Percentiles rank a stretch among this genome's conserved stretches.
Evolutionary conservation across 495 filamentous ascomycete genomes (phyloP).

Genomic region (Penicillium riverlandense): DNA sequence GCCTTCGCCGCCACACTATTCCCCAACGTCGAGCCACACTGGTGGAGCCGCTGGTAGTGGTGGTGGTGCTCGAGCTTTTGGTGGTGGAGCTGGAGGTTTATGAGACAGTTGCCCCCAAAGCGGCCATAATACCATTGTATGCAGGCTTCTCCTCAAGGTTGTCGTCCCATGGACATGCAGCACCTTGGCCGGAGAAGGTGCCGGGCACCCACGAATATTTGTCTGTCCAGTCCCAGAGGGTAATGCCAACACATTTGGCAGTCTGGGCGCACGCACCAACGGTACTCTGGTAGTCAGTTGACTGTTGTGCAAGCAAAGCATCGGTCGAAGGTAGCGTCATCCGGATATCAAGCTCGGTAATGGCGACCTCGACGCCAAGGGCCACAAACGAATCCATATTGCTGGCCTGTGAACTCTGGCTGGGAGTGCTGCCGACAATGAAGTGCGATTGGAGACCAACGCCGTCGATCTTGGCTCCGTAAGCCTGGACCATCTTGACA

Average conservation of each 20-base stretch:
- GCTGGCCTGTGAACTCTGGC: constrained; percentile 36
- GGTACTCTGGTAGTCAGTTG: constrained; percentile 47
- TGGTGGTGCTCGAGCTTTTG: constrained; percentile 16
- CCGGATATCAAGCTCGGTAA: constrained; percentile 58
- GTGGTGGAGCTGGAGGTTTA: constrained; percentile 16
- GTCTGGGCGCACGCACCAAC: constrained; percentile 53
- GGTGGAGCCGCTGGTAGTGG: constrained; percentile 17
- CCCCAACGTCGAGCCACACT: constrained; percentile 34
- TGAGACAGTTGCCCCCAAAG: constrained; percentile 15
- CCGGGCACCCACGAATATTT: constrained; percentile 54
- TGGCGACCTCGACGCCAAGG: constrained; percentile 52
- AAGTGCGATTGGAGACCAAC: constrained; percentile 61
- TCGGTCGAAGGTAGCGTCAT: constrained; percentile 38
- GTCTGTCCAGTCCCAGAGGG: constrained; percentile 60
- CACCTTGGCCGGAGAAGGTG: constrained; percentile 46
- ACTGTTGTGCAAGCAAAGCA: constrained; percentile 48
- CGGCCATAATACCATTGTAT: constrained; percentile 34
- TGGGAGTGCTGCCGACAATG: constrained; percentile 45
- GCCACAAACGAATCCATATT: constrained; percentile 42
- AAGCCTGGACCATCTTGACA: constrained; percentile 45
- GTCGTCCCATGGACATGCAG: constrained; percentile 45
- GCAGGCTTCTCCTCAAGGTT: constrained; percentile 52
- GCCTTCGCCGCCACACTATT: constrained; percentile 45
- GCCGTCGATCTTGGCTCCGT: constrained; percentile 53
- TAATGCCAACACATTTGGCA: constrained; percentile 58